phyloP scores from a whole-genome alignment of 2,329 filamentous ascomycete species.

The Decorospora gaudefroyi region DNA sequence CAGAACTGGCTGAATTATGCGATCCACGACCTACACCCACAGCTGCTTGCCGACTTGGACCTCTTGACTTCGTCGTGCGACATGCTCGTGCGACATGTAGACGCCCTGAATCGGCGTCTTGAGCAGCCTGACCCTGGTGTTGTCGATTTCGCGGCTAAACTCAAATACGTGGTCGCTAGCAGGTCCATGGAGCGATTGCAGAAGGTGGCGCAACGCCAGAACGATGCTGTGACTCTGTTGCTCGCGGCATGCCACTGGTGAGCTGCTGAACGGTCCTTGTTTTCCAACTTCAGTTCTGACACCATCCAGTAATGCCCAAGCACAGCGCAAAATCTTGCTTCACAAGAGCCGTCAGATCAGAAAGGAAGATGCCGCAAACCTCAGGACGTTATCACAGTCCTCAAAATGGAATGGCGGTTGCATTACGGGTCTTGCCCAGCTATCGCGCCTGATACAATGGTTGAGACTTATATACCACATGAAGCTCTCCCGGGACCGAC shows the following conservation, averaged over 20 bases:
- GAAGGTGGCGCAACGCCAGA: conserved; percentile 41
- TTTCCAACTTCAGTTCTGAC: conserved; percentile 21
- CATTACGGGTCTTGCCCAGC: conserved; percentile 35
- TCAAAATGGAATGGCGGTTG: conserved; percentile 37
- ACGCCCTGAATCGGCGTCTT: conserved; percentile 32
- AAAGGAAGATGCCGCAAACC: conserved; percentile 38
- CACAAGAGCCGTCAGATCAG: conserved; percentile 46
- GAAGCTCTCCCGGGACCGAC: conserved; percentile 29
- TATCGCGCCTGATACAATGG: conserved; percentile 44
- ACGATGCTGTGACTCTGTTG: conserved; percentile 40
- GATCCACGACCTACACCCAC: conserved; percentile 42
- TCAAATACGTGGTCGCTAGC: conserved; percentile 39
- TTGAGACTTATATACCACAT: conserved; percentile 37
- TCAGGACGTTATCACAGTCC: conserved; percentile 37
- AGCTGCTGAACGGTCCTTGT: conserved; percentile 2
- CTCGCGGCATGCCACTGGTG: conserved; percentile 43
- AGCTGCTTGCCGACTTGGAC: conserved; percentile 43
- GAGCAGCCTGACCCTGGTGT: conserved; percentile 39
- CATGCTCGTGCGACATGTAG: conserved; percentile 38
- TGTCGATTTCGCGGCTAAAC: conserved; percentile 39
- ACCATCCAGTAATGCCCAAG: conserved; percentile 39
- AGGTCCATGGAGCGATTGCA: conserved; percentile 41
- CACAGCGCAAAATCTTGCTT: conserved; percentile 45
- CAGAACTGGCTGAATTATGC: conserved; percentile 44
- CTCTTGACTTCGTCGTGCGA: conserved; percentile 41